These are phyloP conservation scores for Copromyces sp. DNA, from an alignment of 495 filamentous ascomycete species.

Conservation along the genomic window DNA sequence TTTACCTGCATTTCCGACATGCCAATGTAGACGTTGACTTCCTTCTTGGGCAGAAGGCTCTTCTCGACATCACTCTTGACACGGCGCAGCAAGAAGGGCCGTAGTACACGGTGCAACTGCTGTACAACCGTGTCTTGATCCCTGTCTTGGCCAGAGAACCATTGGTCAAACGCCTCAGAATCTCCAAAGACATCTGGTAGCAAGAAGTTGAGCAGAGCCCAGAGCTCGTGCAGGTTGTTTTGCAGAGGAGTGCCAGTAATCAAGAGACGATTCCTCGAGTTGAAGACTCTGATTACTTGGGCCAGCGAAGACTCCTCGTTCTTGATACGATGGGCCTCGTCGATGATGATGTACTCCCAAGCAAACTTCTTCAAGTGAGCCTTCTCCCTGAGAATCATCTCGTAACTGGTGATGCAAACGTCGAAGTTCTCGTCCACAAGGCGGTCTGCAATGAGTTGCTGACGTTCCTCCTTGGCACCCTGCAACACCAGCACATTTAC, in stretches of 20 bases:
- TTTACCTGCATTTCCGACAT: conserved; percentile 99
- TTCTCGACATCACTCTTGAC: conserved; percentile 99
- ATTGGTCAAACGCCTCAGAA: conserved; percentile 94
- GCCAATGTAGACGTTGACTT: conserved; percentile 92
- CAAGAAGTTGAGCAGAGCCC: conserved; percentile 95
- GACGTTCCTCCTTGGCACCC: conserved; percentile 88
- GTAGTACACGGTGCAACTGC: conserved; percentile 85
- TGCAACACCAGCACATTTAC: conserved; percentile 91
- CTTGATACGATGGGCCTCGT: conserved; percentile 98
- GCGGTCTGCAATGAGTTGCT: conserved; percentile 79
- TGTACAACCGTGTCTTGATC: conserved; percentile 96
- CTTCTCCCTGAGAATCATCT: conserved; percentile 75
- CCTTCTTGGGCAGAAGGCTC: conserved; percentile 94
- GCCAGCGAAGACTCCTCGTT: conserved; percentile 97
- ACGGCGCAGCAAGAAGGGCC: conserved; percentile 89
- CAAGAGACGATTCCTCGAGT: conserved; percentile 86
- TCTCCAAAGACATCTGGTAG: conserved; percentile 97
- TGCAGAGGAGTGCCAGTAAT: conserved; percentile 97
- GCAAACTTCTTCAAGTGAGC: conserved; percentile 92
- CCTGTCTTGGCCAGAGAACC: conserved; percentile 82
- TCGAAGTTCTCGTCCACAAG: conserved; percentile 67
- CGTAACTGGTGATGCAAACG: conserved; percentile 35
- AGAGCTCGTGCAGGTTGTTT: conserved; percentile 98
- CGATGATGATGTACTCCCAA: conserved; percentile 99
- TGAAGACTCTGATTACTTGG: conserved; percentile 94